phyloP scores from a whole-genome alignment of 805 yeast species.

The Suhomyces pyralidae region DNA sequence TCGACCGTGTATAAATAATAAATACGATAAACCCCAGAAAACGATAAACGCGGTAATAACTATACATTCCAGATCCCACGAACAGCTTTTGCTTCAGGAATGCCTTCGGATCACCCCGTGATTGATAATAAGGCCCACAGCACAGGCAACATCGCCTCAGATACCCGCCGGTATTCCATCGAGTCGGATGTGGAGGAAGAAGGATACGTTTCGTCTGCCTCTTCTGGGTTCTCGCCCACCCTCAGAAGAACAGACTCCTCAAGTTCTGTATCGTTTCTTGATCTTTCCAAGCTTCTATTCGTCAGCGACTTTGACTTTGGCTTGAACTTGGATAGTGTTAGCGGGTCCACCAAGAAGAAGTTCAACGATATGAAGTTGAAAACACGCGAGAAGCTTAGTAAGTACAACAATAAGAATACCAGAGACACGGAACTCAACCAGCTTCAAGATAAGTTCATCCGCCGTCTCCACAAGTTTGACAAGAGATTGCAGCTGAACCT shows the following conservation, averaged over 20 bases:
- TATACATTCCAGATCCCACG: too few relatives aligned
- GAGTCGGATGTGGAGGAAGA: conserved; percentile 1
- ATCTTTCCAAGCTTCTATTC: conserved; percentile 35
- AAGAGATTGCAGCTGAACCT: conserved; percentile 32
- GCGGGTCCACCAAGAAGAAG: conserved; percentile 34
- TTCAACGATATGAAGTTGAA: conserved; percentile 34
- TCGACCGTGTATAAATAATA: not conserved
- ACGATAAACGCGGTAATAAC: too few relatives aligned
- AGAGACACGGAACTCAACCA: conserved; percentile 23
- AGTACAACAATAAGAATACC: conserved; percentile 17
- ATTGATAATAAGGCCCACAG: not conserved
- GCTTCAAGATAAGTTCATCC: conserved; percentile 31
- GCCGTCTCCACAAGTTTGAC: conserved; percentile 34
- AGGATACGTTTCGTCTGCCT: not conserved
- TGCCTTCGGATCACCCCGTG: not conserved
- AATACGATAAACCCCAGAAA: too few relatives aligned
- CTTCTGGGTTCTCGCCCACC: not conserved
- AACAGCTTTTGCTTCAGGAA: too few relatives aligned
- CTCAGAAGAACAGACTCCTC: conserved; percentile 13
- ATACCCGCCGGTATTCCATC: not conserved
- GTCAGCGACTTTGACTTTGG: conserved; percentile 45
- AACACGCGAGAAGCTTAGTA: conserved; percentile 30
- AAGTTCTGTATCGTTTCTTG: conserved; percentile 31
- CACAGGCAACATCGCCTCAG: not conserved
- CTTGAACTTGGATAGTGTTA: conserved; percentile 31